Conservation (phyloP, 441 rosid genomes). For the Francoa sonchifolia region DNA sequence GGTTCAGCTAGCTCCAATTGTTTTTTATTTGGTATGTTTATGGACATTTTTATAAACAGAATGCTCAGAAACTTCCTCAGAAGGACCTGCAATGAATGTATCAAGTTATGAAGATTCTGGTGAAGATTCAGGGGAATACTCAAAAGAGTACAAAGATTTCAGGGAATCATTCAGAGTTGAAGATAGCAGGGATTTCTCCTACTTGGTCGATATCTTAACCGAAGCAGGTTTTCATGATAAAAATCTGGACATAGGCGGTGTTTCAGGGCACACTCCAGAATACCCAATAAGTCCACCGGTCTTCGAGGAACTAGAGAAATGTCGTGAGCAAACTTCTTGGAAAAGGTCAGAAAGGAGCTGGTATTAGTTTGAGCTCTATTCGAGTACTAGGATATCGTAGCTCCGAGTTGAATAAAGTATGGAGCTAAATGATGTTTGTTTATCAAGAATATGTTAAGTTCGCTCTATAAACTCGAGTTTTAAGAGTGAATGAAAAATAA, state of each 20-base stretch:
- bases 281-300: conserved; percentile 25
- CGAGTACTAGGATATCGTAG: too few species aligned
- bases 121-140: conserved; percentile 14
- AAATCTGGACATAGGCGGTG: conserved; percentile 12
- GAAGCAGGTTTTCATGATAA: conserved; percentile 40
- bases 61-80: conserved; percentile 33
- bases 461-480: too few species aligned
- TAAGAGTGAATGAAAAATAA: too few species aligned
- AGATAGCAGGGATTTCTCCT: conserved; percentile 49
- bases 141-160: conserved; percentile 22
- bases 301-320: conserved; percentile 62
- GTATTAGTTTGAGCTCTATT: too few species aligned
- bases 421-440: too few species aligned
- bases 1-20: background rate
- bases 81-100: conserved; percentile 40
- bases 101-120: conserved; percentile 44
- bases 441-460: too few species aligned
- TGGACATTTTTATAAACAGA: conserved; percentile 38
- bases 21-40: conserved; percentile 25
- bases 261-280: conserved; percentile 19
- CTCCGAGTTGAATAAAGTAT: too few species aligned
- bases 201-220: conserved; percentile 44
- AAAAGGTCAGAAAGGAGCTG: conserved; percentile 59
- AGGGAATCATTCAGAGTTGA: conserved; percentile 18
- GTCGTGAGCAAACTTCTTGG: conserved; percentile 46